A percentile compares a stretch with the other conserved stretches of the same genome.
Conservation (phyloP, 139 green algal species). For the Picochlorum costavermella region DNA sequence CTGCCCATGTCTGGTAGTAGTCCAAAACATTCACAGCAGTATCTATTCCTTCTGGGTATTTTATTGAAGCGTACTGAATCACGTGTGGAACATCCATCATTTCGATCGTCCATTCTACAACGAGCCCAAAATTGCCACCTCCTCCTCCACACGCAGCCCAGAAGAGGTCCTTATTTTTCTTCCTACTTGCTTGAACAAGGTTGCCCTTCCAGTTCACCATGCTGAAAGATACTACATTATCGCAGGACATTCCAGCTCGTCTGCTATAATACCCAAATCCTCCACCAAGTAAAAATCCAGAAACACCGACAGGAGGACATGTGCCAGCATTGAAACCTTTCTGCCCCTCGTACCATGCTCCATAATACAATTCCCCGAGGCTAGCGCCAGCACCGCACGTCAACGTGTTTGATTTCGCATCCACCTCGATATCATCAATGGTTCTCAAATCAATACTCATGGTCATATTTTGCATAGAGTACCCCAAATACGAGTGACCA, state of each 20-base stretch:
- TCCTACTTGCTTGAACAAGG: not conserved
- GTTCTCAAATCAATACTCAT: not conserved
- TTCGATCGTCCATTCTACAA: not conserved
- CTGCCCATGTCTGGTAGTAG: too few species aligned
- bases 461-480: not conserved
- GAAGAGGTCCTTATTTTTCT: slow-evolving; percentile 1
- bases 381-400: not conserved
- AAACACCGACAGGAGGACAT: not conserved
- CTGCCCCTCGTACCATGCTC: not conserved
- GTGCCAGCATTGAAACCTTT: not conserved
- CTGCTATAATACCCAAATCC: not conserved
- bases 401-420: not conserved
- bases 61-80: too few species aligned
- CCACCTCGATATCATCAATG: not conserved
- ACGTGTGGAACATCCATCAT: too few species aligned
- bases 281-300: not conserved
- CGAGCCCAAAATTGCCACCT: not conserved
- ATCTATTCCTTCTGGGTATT: too few species aligned
- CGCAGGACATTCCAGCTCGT: not conserved
- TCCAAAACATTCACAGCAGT: too few species aligned
- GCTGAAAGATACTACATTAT: not conserved
- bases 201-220: not conserved
- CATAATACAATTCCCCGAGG: not conserved
- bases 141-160: not conserved
- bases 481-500: not conserved